Evolutionary conservation across 441 rosid genomes (phyloP), one percentile per base, ranked within the genome.

Genomic region (Flueggea neowawraea): DNA sequence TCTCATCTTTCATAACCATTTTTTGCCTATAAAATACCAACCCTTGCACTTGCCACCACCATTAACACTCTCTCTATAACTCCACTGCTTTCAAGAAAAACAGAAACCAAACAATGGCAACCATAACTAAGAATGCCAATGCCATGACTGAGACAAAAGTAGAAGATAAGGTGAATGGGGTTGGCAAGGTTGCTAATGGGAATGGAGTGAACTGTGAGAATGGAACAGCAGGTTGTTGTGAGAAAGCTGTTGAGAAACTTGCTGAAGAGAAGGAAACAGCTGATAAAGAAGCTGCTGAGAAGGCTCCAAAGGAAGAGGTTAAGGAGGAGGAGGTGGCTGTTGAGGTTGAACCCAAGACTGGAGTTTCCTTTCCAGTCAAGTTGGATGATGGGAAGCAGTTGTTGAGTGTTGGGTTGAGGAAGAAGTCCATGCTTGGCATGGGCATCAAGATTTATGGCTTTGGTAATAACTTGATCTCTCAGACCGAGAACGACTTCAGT

Each of bases 361-460:
- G 84, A 44, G 51, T 80, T 50, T 60, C 84, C 0, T 85, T 78
- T 61, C 82, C 84, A 0, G 82, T 82, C 47, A 72, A 61, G 70
- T 50, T 76, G 69, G 78, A 64, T 69, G 82, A 80, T 63, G 90
- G 82, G 72, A 80, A 71, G 77, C 73, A 68, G 52, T 48, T 78
- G 69, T 31, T 43, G 55, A 64, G 70, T 28, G 71, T 66, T 61
- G 81, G 84, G 17, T 16, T 82, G 66, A 73, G 79, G 69, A 79
- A 72, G 73, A 80, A 77, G 67, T 75, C 82, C 39, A 52, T 79
- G 69, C 83, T 77, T 31, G 82, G 90, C 66, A 10, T 82, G 61
- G 74, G 78, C 31, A 67, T 79, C 63, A 73, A 82, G 69, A 62
- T 75, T 48, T 73, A 65, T 50, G 65, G 70, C 71, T 80, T 78